Evolutionary conservation across 1,284 basidiomycete species (phyloP).

Genomic region (Leccinum fuscescens): DNA sequence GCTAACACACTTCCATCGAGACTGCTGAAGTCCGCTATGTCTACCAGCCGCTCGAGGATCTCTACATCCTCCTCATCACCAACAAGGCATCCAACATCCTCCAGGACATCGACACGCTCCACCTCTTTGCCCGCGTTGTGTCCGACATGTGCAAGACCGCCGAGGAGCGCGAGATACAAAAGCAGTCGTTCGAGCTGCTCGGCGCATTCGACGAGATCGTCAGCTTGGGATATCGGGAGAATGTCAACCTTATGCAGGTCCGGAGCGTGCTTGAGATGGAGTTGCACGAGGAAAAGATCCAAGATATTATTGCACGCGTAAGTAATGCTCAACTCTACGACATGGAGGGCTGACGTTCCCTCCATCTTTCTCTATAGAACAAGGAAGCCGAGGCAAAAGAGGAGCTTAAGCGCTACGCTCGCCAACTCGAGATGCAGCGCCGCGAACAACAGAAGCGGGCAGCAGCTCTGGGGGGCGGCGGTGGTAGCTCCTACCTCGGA

Average conservation of each 20-base stretch:
- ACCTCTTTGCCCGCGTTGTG: slow-evolving; percentile 91
- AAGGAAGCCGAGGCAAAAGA: slow-evolving; percentile 99
- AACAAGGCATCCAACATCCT: slow-evolving; percentile 98
- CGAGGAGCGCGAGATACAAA: slow-evolving; percentile 88
- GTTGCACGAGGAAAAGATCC: slow-evolving; percentile 99
- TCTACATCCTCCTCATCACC: slow-evolving; percentile 97
- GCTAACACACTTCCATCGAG: slow-evolving; percentile 63
- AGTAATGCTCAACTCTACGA: slow-evolving; percentile 20
- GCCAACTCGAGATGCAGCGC: too few relatives aligned
- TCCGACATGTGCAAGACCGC: slow-evolving; percentile 88
- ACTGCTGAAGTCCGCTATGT: slow-evolving; percentile 94
- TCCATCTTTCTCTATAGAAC: slow-evolving; percentile 55
- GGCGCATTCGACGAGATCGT: slow-evolving; percentile 98
- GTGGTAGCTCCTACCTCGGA: slow-evolving; percentile 55
- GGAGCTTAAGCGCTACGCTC: slow-evolving; percentile 79
- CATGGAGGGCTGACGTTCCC: neutral
- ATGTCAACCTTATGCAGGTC: slow-evolving; percentile 90
- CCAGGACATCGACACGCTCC: slow-evolving; percentile 96
- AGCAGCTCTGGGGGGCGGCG: slow-evolving; percentile 21
- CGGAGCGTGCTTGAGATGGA: slow-evolving; percentile 96
- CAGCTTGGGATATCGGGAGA: slow-evolving; percentile 91
- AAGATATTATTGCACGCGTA: slow-evolving; percentile 96
- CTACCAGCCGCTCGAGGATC: slow-evolving; percentile 96
- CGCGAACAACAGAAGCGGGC: too few relatives aligned
- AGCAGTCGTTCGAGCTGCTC: slow-evolving; percentile 92